Conservation (phyloP, 257 asterid species). For the Fraxinus excelsior region DNA sequence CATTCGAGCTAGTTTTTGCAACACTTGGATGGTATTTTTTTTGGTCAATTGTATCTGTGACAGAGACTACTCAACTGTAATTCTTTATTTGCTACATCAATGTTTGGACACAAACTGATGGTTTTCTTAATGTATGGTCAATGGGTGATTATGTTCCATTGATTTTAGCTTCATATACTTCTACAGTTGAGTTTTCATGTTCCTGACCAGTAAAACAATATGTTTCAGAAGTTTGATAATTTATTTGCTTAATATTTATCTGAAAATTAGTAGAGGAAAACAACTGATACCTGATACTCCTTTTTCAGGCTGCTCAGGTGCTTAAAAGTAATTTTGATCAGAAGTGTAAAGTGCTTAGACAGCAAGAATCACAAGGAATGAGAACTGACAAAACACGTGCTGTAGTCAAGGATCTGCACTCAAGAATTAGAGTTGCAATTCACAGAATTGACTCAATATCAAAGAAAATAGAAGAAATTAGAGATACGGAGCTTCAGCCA, state of each 20-base stretch:
- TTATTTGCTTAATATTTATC: background rate
- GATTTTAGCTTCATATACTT: background rate
- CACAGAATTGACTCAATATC: constrained; percentile 84
- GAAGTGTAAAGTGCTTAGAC: constrained; percentile 78
- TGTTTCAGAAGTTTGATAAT: background rate
- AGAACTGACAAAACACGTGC: constrained; percentile 81
- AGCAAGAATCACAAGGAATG: constrained; percentile 74
- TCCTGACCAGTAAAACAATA: background rate
- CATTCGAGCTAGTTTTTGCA: background rate
- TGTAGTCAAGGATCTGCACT: constrained; percentile 84
- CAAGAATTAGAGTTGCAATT: constrained; percentile 86
- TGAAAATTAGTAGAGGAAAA: background rate
- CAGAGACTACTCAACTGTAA: background rate
- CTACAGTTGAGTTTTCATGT: background rate
- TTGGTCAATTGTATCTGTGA: background rate
- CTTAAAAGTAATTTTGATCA: constrained; percentile 67
- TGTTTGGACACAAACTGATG: background rate
- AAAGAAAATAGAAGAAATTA: constrained; percentile 79
- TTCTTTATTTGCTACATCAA: background rate
- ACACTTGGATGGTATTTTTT: background rate
- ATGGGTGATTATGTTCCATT: background rate
- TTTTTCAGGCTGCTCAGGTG: constrained; percentile 75
- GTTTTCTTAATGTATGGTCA: background rate
- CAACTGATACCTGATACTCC: background rate
- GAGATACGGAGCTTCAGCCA: constrained; percentile 91